These are phyloP conservation scores for Citrus australasica DNA, from an alignment of 345 rosid species.

Conservation along the genomic window DNA sequence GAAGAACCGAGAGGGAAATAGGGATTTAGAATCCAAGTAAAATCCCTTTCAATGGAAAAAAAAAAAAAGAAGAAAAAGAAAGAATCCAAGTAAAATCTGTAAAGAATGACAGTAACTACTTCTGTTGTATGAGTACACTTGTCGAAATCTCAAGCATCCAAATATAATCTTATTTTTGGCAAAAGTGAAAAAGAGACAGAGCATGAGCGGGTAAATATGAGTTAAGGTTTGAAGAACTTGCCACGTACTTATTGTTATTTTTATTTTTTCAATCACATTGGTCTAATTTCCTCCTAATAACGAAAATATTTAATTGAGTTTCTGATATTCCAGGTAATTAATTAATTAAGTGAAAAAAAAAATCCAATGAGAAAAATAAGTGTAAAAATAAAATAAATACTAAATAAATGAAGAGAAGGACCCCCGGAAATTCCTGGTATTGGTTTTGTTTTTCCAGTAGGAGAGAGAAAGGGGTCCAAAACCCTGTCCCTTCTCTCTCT, in stretches of 20 bases:
- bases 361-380: too few species aligned
- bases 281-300: not conserved
- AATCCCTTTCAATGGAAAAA: too few species aligned
- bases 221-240: not conserved
- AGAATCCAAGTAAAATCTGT: not conserved
- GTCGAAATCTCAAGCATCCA: not conserved
- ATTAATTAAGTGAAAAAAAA: not conserved
- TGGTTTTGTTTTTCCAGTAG: slow-evolving; percentile 23
- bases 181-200: not conserved
- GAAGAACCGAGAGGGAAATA: too few species aligned
- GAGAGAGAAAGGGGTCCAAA: slow-evolving; percentile 25
- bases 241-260: not conserved
- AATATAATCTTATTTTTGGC: not conserved
- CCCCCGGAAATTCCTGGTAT: slow-evolving; percentile 46
- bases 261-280: too few species aligned
- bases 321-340: not conserved
- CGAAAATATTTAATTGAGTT: not conserved
- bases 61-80: not conserved
- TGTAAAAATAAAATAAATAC: not conserved
- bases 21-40: too few species aligned
- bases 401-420: slow-evolving; percentile 24
- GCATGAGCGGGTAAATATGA: not conserved
- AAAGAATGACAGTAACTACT: not conserved
- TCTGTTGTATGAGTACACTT: not conserved
- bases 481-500: slow-evolving; percentile 29